Base-by-base conservation (phyloP, 192 early-diverging fungal genomes). In the Pecoramyces ruminantium region DNA sequence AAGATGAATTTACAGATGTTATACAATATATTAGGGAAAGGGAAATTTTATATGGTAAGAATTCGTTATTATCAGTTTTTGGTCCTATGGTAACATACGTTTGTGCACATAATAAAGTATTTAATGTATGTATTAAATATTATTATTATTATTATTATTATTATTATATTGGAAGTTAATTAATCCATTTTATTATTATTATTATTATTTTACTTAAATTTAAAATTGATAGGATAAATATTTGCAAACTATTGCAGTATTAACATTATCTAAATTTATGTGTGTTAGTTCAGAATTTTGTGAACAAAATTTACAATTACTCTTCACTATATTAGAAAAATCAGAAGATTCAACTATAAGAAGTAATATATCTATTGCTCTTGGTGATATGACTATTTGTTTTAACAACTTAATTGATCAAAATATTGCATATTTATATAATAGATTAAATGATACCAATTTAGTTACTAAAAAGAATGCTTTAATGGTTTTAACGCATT, bases 371-470 rank as follows among this genome's bases (percentile, higher is more conserved):
- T 91, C 96, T 79, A 98, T 99, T 82, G 97, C 96, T 0, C 86
- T 99, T n/a, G 97, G 98, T 81, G 98, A 99, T 83, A 94, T 99
- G 88, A 89, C 96, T 12, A 93, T 98, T n/a, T 96, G 93, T 85
- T 99, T 98, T 88, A 97, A 94, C 84, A 96, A 92, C 39, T 84
- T 99, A 29, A 97, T 99, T 83, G 96, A 98, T 84, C 94, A 96
- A 82, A 96, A 99, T 82, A 97, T 98, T 80, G 88, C 92, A 21
- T 96, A 95, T 83, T 90, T 99, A 3, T 99, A 99, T 84, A 94
- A 94, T 27, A 93, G 96, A 17, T 88, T 99, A 38, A 86, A 89
- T 25, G 98, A 99, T 84, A 81, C 85, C 0, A 94, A 97, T 82
- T 84, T 84, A 3, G 84, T 89, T 14, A 96, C 98, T 39, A 96